phyloP scores from a whole-genome alignment of 768 basidiomycete species.

The Trametes cingulata region DNA sequence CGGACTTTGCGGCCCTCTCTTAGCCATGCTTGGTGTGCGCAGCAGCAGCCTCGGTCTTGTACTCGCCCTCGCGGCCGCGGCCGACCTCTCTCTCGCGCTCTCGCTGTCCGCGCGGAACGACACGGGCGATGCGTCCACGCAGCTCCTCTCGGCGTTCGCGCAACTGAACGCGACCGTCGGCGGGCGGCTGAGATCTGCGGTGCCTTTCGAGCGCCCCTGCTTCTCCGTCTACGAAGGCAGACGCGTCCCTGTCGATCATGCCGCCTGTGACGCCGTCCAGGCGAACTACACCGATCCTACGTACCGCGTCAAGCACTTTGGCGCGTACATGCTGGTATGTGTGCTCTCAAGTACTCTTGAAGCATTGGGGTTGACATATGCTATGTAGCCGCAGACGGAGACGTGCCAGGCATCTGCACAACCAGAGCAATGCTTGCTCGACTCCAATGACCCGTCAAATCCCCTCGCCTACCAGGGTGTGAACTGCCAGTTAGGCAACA shows the following conservation, averaged over 20 bases:
- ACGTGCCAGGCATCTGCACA: slow-evolving; percentile 46
- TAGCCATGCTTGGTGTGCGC: neutral
- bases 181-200: slow-evolving; percentile 31
- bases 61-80: neutral
- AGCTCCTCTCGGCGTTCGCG: neutral
- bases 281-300: slow-evolving; percentile 29
- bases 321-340: slow-evolving; percentile 35
- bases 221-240: slow-evolving; percentile 33
- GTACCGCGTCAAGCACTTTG: slow-evolving; percentile 30
- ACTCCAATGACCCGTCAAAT: slow-evolving; percentile 34
- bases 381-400: slow-evolving; percentile 50
- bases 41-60: neutral
- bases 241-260: slow-evolving; percentile 15
- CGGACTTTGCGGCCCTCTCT: neutral
- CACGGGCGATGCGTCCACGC: neutral
- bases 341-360: too few species aligned
- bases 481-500: slow-evolving; percentile 30
- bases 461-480: slow-evolving; percentile 17
- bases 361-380: too few species aligned
- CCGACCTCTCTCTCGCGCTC: neutral
- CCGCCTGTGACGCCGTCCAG: slow-evolving; percentile 33
- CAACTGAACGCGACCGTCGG: slow-evolving; percentile 31
- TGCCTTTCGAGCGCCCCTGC: slow-evolving; percentile 36
- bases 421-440: slow-evolving; percentile 48
- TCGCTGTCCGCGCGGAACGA: neutral